phyloP scores from a whole-genome alignment of 225 moss, liverwort and hornwort genomes.

The Anthoceros angustus region DNA sequence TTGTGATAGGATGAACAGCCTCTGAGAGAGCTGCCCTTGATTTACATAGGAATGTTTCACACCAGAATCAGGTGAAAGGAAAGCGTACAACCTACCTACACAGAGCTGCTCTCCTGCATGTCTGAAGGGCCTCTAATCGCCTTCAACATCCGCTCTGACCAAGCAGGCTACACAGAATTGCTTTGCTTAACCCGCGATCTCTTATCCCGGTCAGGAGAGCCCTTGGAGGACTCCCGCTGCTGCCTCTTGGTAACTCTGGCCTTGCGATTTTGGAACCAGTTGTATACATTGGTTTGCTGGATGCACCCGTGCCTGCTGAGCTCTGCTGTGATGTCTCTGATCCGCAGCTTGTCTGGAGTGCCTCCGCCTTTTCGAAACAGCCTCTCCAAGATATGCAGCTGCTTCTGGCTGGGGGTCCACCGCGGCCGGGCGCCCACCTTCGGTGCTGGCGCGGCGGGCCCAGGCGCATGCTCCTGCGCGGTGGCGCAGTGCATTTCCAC shows the following conservation, averaged over 20 bases:
- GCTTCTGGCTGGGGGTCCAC: conserved; percentile 81
- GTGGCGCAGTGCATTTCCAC: conserved; percentile 98
- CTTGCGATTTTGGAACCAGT: conserved; percentile 96
- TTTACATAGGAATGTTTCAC: no score
- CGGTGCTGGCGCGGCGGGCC: conserved; percentile 30
- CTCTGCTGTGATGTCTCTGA: conserved; percentile 62
- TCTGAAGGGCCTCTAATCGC: no score
- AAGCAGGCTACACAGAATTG: no score
- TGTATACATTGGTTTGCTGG: conserved; percentile 80
- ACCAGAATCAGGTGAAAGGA: no score
- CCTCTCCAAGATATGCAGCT: conserved; percentile 69
- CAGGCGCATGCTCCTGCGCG: conserved; percentile 44
- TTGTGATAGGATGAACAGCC: conserved; percentile 19
- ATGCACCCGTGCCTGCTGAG: conserved; percentile 63
- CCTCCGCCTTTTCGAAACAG: conserved; percentile 64
- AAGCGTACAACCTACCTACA: no score
- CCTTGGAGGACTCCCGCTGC: conserved; percentile 16
- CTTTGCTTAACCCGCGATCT: no score
- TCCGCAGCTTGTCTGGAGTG: conserved; percentile 59
- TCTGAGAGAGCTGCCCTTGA: not conserved
- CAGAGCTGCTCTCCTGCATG: no score
- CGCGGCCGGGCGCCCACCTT: conserved; percentile 82
- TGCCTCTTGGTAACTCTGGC: conserved; percentile 75
- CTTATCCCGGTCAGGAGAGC: no score
- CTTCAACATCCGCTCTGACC: no score